Base-by-base conservation (phyloP, 1,139 yeast genomes). In the Arxiozyma heterogenica region DNA sequence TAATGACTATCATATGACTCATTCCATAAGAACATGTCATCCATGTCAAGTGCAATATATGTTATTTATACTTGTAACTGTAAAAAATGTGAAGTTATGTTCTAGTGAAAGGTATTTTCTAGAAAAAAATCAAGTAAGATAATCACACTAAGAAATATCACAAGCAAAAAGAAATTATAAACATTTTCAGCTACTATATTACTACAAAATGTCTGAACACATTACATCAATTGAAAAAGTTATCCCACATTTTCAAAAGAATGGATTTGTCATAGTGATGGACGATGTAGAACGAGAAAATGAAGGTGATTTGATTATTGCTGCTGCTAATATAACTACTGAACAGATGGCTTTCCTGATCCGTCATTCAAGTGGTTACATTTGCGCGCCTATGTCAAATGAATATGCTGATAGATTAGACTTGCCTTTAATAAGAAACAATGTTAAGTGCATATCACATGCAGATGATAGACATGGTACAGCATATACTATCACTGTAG, bases 281-380 rank as follows among this genome's bases (percentile, higher is more conserved):
- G 98, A 94, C 70, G 96, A 93, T 67, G 98, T 89, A 69, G 80
- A 80, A 65, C 84, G 98, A 64, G 99, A 94, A 71, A 94, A 94
- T 69, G 99, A 94, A 75, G 98, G 98, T 51, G 99, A 94, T 69
- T 77, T 94, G 67, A 90, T 94, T 63, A 84, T 88, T 54, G 95
- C 98, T 23, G 98, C 97, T 38, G 84, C 86, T 62, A 76, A 76
- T 55, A 76, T 83, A 61, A 87, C 95, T 45, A 83, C 87, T 52
- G 84, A 84, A 64, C 83, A 90, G 64, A 90, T 94, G 97, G 98
- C 98, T 1, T 94, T 93, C 64, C 75, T 94, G 60, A 95, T 94
- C 44, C 83, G 94, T 61, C 81, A 93, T 57, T 82, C 89, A 4
- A 85, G 95, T 0, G 98, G 99, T 12, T 91, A 86, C 68, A 91